Percentiles rank a stretch among this genome's conserved stretches.
Evolutionary conservation across 2,329 filamentous ascomycete genomes (phyloP).

Genomic region (Penicillium sp.): DNA sequence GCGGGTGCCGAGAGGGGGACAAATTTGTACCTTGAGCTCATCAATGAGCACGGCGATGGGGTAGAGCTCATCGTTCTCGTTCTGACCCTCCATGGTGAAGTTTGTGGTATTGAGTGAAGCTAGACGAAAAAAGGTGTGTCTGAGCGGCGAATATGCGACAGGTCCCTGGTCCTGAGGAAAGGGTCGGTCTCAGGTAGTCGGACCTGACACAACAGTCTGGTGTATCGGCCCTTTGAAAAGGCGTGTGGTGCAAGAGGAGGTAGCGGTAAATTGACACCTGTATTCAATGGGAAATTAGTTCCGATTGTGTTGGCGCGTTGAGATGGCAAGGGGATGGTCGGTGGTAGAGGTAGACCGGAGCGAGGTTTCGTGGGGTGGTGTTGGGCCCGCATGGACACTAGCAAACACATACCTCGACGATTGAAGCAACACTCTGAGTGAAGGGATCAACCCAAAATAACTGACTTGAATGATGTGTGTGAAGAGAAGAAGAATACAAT

Average conservation of each 20-base stretch:
- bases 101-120: constrained; percentile 25
- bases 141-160: constrained; percentile 30
- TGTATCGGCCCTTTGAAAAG: constrained; percentile 4
- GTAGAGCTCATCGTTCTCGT: constrained; percentile 97
- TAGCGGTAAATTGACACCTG: not conserved
- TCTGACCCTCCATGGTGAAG: constrained; percentile 82
- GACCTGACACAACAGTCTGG: constrained; percentile 11
- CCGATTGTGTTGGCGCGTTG: constrained; percentile 21
- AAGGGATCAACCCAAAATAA: constrained; percentile 20
- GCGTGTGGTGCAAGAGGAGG: not conserved
- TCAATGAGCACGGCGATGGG: constrained; percentile 99
- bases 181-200: constrained; percentile 33
- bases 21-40: constrained; percentile 83
- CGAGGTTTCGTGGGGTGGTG: constrained; percentile 41
- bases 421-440: not conserved
- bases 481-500: not conserved
- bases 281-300: constrained; percentile 14
- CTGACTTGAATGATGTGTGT: constrained; percentile 6
- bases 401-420: constrained; percentile 27
- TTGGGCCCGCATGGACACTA: constrained; percentile 36
- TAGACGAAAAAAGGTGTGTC: constrained; percentile 18
- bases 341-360: constrained; percentile 28
- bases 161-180: constrained; percentile 34
- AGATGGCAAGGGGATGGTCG: constrained; percentile 29
- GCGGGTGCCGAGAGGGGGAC: constrained; percentile 13